Evolutionary conservation across 148 eudicot genomes (phyloP), one percentile per base, ranked within the genome.

Genomic region (Rheum nobile): DNA sequence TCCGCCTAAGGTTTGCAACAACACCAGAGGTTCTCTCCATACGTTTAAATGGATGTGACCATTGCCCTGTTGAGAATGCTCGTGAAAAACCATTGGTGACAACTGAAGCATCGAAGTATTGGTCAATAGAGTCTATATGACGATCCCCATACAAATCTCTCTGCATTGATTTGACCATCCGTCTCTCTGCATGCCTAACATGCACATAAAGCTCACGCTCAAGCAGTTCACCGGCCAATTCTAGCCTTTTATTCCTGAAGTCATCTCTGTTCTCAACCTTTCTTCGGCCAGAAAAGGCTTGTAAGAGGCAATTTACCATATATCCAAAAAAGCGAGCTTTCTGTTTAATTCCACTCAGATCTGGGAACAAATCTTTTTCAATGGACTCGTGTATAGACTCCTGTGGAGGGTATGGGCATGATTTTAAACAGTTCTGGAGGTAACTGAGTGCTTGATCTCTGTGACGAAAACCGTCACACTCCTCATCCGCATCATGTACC

Each of bases 291-390:
- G 87, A 82, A 76, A 81, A 95, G 28, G 84, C 89, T 63, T 82
- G 81, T 78, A 95, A 77, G 31, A 95, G 92, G 72, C 90, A 88
- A 57, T 90, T 91, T 7, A 90, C 92, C 98, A 91, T 91, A 75
- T 91, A 95, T 6, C 84, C 98, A 38, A 95, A 90, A 75, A 88
- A 95, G 0, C 96, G 90, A 46, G 98, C 97, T 81, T 95, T 95
- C 72, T 81, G 86, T 71, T 71, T 81, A 21, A 69, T 68, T 44
- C 90, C 89, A 28, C 26, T 74, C 14, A 95, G 88, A 57, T 78
- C 78, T 6, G 97, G 90, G 79, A 95, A 95, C 26, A 95, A 81
- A 67, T 80, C 78, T 6, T 28, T 73, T 1, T 35, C 77, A 4
- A 95, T 72, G 73, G 79, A 84, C 24, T 87, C 91, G 37, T 77